These are phyloP conservation scores for Herpetomonas muscarum DNA, from an alignment of 208 protist genomes.

Conservation along the genomic window DNA sequence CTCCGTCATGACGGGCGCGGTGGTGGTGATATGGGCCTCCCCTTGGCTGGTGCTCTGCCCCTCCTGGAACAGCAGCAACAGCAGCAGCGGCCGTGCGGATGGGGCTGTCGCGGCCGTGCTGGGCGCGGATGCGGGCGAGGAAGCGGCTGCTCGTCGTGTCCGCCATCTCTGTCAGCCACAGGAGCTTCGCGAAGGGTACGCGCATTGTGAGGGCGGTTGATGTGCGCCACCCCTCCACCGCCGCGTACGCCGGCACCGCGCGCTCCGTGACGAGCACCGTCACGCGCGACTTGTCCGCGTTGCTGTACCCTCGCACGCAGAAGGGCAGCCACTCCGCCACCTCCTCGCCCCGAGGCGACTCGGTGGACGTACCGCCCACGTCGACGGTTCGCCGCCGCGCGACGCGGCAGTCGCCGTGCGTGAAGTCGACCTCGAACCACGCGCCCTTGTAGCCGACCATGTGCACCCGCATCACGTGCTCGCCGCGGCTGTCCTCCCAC, in stretches of 20 bases:
- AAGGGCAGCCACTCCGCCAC: constrained; percentile 22
- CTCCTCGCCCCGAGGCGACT: background rate
- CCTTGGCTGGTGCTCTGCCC: too few species aligned
- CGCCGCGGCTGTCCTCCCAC: constrained; percentile 62
- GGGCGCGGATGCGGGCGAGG: background rate
- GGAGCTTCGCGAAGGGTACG: constrained; percentile 39
- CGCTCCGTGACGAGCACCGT: constrained; percentile 55
- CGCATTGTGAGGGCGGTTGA: constrained; percentile 27
- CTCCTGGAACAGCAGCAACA: background rate
- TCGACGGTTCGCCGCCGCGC: constrained; percentile 15
- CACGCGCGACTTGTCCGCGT: constrained; percentile 47
- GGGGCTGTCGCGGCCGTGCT: background rate
- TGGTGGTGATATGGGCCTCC: too few species aligned
- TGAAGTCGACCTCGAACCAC: constrained; percentile 83
- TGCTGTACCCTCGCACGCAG: constrained; percentile 57
- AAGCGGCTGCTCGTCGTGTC: background rate
- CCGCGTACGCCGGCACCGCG: constrained; percentile 37
- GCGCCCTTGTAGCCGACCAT: constrained; percentile 50
- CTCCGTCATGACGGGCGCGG: too few species aligned
- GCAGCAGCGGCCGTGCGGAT: background rate
- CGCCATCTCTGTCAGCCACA: constrained; percentile 30
- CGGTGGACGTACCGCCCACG: background rate
- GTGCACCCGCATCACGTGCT: constrained; percentile 57
- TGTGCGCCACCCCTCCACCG: constrained; percentile 41
- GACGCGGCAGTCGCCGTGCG: constrained; percentile 53